Evolutionary conservation across 257 asterid genomes (phyloP), one percentile per base, ranked within the genome.

Genomic region (Plantago major): DNA sequence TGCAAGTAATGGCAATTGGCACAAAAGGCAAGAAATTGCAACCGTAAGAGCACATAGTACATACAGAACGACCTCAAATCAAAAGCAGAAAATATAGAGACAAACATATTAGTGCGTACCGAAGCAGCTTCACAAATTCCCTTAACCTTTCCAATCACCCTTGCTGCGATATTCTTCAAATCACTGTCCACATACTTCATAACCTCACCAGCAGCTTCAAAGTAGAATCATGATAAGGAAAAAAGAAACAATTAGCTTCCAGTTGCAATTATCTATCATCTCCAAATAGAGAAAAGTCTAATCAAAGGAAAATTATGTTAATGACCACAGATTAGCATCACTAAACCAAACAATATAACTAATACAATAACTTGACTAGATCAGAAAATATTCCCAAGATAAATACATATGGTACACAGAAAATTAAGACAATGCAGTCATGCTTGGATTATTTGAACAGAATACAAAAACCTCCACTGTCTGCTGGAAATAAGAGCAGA

Each of bases 181-280:
- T 87, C 96, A 57, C 59, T 50, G 22, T 87, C 96, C 45, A 90
- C 82, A 48, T 70, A 69, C 11, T 86, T 88, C 64, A 87, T 38
- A 71, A 80, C 94, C 10, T 87, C 96, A 9, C 79, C 89, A 28
- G 84, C 79, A 60, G 88, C 97, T 89, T 28, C 53, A 66, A 11
- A 19, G 46, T 63, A 33, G 60, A 30, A 66, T 11, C 14, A 19
- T 42, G 7, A 19, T 30, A 67, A 22, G 46, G 58, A 19, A 22
- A 51, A 18, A 22, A 7, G 44, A 28, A 17, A 57, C 43, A 46
- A 16, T 12, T 52, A 37, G 33, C 17, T 38, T 30, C 7, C 19
- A 11, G 16, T 38, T 16, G 13, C 0, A 43, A 42, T 18, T 3
- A 6, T 55, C 40, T 37, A 19, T 40, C 10, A 15, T 30, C 11